Conservation (phyloP, 202 grass and related monocot species). For the Carex arenaria region DNA sequence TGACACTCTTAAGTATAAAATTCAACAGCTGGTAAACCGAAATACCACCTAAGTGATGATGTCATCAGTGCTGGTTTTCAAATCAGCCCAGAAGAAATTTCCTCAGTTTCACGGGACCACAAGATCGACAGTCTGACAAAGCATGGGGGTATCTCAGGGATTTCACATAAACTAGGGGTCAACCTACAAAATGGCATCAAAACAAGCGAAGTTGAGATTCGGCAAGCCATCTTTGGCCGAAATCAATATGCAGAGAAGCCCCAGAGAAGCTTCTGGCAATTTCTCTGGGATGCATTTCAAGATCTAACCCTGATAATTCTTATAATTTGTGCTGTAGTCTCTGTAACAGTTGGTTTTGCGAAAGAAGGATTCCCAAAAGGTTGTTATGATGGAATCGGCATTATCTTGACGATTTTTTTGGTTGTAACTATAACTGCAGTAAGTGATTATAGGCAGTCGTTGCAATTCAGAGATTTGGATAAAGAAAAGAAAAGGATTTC, state of each 20-base stretch:
- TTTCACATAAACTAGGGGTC: conserved; percentile 54
- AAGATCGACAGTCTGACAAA: conserved; percentile 51
- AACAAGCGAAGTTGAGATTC: conserved; percentile 42
- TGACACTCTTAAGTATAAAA: neutral
- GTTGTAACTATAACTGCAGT: conserved; percentile 75
- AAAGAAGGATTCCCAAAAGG: conserved; percentile 78
- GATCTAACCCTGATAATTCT: conserved; percentile 87
- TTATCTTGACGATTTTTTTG: conserved; percentile 71
- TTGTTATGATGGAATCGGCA: conserved; percentile 81
- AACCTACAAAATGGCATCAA: conserved; percentile 51
- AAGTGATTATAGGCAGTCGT: conserved; percentile 89
- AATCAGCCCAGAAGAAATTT: conserved; percentile 70
- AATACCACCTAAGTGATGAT: conserved; percentile 54
- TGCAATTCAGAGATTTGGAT: conserved; percentile 90
- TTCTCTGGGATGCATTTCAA: conserved; percentile 82
- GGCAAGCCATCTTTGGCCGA: conserved; percentile 61
- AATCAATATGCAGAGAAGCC: conserved; percentile 80
- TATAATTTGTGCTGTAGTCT: conserved; percentile 67
- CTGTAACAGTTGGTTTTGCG: conserved; percentile 61
- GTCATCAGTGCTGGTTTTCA: conserved; percentile 63
- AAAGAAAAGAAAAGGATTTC: conserved; percentile 99
- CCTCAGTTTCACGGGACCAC: conserved; percentile 55
- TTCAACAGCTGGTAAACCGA: conserved; percentile 41
- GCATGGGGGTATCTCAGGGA: conserved; percentile 52
- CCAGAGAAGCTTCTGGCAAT: conserved; percentile 81